Evolutionary conservation across 306 rosid species (phyloP), one percentile per base, ranked within the genome.

Genomic region (Glycyrrhiza uralensis): DNA sequence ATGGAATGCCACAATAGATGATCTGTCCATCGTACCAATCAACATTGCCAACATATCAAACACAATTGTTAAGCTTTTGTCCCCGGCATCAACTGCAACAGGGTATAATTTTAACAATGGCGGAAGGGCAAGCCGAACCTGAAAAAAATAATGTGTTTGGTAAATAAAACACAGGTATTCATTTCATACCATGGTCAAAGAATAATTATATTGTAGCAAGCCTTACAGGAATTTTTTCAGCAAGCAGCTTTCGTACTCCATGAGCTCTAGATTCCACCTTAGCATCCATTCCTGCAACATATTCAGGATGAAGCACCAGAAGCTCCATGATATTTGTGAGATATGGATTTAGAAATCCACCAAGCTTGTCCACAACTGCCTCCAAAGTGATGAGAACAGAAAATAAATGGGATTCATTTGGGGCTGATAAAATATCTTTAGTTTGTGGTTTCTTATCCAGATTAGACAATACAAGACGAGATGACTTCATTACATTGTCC

Each of bases 71-170:
- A 93, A 75, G 76, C 96, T 85, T 66, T 78, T 86, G 85, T 93
- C 98, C 78, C 98, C 97, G 69, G 89, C 86, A 49, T 79, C 80
- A 63, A 86, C 70, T 18, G 90, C 86, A 35, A 74, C 75, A 33
- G 81, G 57, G 72, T 84, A 93, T 18, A 89, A 77, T 49, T 89
- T 77, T 45, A 89, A 78, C 86, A 93, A 75, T n/a, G 97, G 91
- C 2, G 88, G 91, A 75, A 93, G 74, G 24, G 47, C 69, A 76
- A 89, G 97, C 62, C 98, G 98, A 79, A 85, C 96, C 97, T 93
- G 88, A 62, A 29, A 46, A 79, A 51, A 80, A 65, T 66, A 68
- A 15, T 14, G 4, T 24, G n/a, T 32, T 64, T 0, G 2, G 66
- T 30, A 73, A 77, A 41, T 12, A 77, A 22, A 52, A 76, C 9